These are phyloP conservation scores for Aspergillus sclerotiicarbonarius DNA, from an alignment of 495 filamentous ascomycete genomes.

Conservation along the genomic window DNA sequence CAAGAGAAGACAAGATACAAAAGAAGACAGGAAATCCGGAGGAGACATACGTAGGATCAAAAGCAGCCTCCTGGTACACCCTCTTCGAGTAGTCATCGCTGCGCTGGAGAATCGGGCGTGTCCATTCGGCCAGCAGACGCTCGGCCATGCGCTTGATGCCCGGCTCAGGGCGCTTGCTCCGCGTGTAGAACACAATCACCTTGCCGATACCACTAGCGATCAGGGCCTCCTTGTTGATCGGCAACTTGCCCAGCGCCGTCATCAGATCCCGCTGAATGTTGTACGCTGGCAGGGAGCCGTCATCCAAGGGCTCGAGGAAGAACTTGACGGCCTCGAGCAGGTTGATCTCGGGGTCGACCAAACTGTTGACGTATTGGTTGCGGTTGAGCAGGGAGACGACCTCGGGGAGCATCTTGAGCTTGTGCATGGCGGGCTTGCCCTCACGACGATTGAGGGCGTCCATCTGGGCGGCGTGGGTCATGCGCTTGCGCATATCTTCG, in stretches of 20 bases:
- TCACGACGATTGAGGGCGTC: constrained; percentile 77
- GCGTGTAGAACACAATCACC: constrained; percentile 93
- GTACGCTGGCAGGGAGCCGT: constrained; percentile 90
- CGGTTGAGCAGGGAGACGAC: constrained; percentile 85
- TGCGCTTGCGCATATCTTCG: constrained; percentile 78
- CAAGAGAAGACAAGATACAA: background rate
- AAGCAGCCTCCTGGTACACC: constrained; percentile 53
- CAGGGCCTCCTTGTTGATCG: constrained; percentile 85
- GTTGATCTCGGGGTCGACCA: constrained; percentile 93
- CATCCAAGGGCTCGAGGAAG: constrained; percentile 94
- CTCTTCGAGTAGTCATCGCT: constrained; percentile 90
- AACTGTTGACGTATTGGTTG: constrained; percentile 72
- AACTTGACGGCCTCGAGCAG: constrained; percentile 91
- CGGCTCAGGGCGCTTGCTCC: constrained; percentile 80
- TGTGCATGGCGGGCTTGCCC: constrained; percentile 80
- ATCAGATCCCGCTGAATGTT: constrained; percentile 96
- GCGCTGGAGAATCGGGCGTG: constrained; percentile 88
- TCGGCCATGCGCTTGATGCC: constrained; percentile 92
- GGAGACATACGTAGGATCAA: constrained; percentile 53
- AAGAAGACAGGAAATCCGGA: no score
- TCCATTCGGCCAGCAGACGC: constrained; percentile 89
- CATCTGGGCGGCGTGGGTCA: constrained; percentile 86
- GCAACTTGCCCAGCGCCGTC: constrained; percentile 70
- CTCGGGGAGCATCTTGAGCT: constrained; percentile 91
- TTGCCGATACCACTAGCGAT: constrained; percentile 93